Evolutionary conservation across 2,329 filamentous ascomycete species (phyloP), one percentile per base, ranked within the genome.

Genomic region (Claviceps sp.): DNA sequence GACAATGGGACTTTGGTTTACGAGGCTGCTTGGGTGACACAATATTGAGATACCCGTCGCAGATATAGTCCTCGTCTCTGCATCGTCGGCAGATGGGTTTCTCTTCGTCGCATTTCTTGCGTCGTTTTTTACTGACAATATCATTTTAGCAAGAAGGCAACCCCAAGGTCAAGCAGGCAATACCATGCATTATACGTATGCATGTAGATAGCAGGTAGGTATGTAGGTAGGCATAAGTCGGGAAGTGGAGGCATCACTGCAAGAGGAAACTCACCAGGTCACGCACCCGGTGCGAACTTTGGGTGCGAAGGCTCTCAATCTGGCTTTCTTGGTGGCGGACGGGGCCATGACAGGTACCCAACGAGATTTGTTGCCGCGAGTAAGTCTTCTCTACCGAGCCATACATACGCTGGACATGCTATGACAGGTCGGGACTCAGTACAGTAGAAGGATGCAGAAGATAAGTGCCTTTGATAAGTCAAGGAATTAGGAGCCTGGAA

Each of bases 61-160:
- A 50, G 23, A 50, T 43, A 16, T 45, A 50, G 22, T 50, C 43
- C n/a, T 46, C 49, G 22, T 50, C 49, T 7, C 49, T 43, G 34
- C 49, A 50, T 34, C 49, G 49, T 29, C 43, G 43, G 20, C 49
- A 50, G 22, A 40, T 22, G 6, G 49, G 49, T n/a, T 46, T 45
- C 17, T 50, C 49, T 26, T 50, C 49, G 29, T 50, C 49, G 49
- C 49, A 50, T 22, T 50, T 50, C 42, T 50, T 50, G 34, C 49
- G 49, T 16, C 49, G 42, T 40, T 50, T 50, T 16, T 50, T 50
- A 23, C 49, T 50, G 34, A 14, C 13, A 38, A n/a, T 40, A n/a
- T 16, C 8, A n/a, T 20, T n/a, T 42, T 22, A 46, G 45, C 29
- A 22, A 47, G 3, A 16, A 38, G 17, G 11, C 13, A 22, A 6